phyloP scores from a whole-genome alignment of 2,329 filamentous ascomycete genomes.

The Penicillium rolfsii region DNA sequence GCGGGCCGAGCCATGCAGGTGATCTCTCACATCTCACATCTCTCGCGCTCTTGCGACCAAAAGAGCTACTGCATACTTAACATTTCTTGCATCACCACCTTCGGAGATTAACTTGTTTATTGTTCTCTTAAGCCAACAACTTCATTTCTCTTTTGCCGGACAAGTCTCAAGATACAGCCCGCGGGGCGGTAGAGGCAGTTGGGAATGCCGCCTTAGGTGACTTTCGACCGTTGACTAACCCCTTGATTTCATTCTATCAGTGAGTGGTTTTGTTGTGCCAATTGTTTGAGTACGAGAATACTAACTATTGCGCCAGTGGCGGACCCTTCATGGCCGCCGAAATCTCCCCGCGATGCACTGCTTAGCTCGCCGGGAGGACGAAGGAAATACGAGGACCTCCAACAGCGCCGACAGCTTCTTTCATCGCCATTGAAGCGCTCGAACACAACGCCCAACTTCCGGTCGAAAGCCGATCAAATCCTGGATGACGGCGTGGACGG shows the following conservation, averaged over 20 bases:
- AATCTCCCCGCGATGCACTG: slow-evolving; percentile 64
- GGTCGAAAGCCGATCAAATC: slow-evolving; percentile 38
- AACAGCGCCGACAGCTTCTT: slow-evolving; percentile 68
- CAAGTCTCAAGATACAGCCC: slow-evolving; percentile 10
- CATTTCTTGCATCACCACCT: neutral
- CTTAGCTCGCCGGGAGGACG: slow-evolving; percentile 77
- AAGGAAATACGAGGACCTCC: slow-evolving; percentile 70
- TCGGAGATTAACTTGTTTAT: neutral
- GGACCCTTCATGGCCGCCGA: slow-evolving; percentile 62
- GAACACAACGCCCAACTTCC: slow-evolving; percentile 47
- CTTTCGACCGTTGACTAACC: slow-evolving; percentile 13
- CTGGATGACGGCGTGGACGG: slow-evolving; percentile 41
- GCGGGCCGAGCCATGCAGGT: slow-evolving; percentile 21
- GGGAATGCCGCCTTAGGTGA: slow-evolving; percentile 26
- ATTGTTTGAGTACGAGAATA: slow-evolving; percentile 13
- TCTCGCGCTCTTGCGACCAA: slow-evolving; percentile 14
- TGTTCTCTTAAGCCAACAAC: neutral
- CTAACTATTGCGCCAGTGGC: slow-evolving; percentile 37
- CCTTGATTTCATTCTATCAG: slow-evolving; percentile 16
- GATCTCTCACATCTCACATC: slow-evolving; percentile 26
- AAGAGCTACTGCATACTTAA: neutral
- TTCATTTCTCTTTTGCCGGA: neutral
- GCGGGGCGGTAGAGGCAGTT: slow-evolving; percentile 19
- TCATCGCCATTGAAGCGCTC: slow-evolving; percentile 65
- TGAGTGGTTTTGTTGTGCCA: slow-evolving; percentile 8